Evolutionary conservation across 768 basidiomycete species (phyloP).

Genomic region (Podaxis sp.): DNA sequence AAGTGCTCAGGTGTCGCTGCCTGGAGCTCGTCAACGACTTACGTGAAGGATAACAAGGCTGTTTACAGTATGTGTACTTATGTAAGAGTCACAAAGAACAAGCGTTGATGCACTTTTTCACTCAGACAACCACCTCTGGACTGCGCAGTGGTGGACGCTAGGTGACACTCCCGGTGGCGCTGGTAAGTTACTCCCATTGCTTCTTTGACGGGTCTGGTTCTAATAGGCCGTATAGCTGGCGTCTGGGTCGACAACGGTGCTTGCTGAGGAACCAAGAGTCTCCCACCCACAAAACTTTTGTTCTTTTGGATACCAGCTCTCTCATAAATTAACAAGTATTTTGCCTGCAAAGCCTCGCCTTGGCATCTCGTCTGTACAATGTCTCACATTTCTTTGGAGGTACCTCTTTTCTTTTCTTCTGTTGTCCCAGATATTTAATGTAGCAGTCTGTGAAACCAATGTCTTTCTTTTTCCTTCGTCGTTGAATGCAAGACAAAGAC

Average conservation of each 20-base stretch:
- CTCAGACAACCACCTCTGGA: constrained; percentile 54
- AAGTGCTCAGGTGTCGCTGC: constrained; percentile 42
- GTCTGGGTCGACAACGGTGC: constrained; percentile 54
- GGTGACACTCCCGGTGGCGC: constrained; percentile 54
- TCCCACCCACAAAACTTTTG: background rate
- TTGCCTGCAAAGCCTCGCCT: background rate
- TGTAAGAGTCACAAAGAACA: background rate
- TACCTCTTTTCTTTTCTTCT: background rate
- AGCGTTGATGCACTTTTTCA: background rate
- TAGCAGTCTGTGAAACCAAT: background rate
- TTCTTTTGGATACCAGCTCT: background rate
- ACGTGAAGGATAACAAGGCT: constrained; percentile 44
- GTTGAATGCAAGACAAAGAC: too few species aligned
- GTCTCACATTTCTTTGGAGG: background rate
- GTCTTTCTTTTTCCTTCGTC: background rate
- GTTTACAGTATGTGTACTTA: constrained; percentile 39
- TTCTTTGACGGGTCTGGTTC: background rate
- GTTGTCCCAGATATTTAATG: background rate
- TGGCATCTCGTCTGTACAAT: background rate
- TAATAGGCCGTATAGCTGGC: constrained; percentile 35
- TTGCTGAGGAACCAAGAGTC: constrained; percentile 32
- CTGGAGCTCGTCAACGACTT: constrained; percentile 51
- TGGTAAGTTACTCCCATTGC: constrained; percentile 31
- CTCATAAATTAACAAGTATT: background rate
- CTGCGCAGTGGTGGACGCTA: constrained; percentile 64